Percentiles rank a stretch among this genome's conserved stretches.
These are phyloP conservation scores for Lactarius akahatsu DNA, from an alignment of 768 basidiomycete genomes.

Conservation along the genomic window DNA sequence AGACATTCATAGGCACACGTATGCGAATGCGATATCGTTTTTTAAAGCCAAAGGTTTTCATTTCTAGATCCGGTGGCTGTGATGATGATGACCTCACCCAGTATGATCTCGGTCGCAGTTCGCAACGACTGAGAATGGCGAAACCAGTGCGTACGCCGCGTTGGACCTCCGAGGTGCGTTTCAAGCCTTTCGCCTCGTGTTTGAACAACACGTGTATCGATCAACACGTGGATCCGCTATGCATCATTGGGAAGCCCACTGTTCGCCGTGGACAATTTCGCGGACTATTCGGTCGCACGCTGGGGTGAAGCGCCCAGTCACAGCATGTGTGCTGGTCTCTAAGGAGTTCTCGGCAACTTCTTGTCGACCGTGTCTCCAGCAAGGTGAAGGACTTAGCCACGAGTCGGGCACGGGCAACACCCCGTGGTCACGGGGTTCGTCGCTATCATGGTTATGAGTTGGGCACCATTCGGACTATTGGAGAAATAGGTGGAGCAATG, in stretches of 20 bases:
- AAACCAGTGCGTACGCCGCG: neutral
- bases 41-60: neutral
- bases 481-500: neutral
- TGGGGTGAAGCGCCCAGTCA: slow-evolving; percentile 39
- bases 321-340: slow-evolving; percentile 31
- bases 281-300: slow-evolving; percentile 48
- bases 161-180: neutral
- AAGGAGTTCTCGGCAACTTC: neutral
- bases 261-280: slow-evolving; percentile 42
- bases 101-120: neutral
- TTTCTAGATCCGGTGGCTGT: neutral
- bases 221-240: slow-evolving; percentile 26
- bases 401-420: neutral
- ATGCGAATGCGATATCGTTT: neutral
- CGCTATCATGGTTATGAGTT: slow-evolving; percentile 1
- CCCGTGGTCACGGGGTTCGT: neutral
- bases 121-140: neutral
- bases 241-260: slow-evolving; percentile 43
- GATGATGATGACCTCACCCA: neutral
- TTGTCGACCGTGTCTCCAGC: neutral
- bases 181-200: neutral
- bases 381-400: neutral
- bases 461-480: slow-evolving; percentile 9
- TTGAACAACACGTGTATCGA: neutral
- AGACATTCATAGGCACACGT: neutral